phyloP scores from a whole-genome alignment of 73 alveolate species.

The Stentor roeselii region DNA sequence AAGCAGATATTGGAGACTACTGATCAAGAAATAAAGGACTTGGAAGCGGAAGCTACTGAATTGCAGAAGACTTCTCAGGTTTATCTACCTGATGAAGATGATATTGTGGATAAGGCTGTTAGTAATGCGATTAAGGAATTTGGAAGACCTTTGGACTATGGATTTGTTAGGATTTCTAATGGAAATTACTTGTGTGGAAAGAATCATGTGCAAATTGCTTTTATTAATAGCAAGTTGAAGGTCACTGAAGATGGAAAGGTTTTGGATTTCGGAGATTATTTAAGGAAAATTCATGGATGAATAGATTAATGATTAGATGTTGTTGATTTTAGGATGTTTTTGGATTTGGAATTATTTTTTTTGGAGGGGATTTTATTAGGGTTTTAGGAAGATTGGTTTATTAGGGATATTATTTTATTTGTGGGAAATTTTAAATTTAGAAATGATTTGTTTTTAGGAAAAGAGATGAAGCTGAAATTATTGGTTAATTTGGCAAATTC shows the following conservation, averaged over 20 bases:
- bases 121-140: neutral
- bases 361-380: no score
- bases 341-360: no score
- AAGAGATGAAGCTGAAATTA: no score
- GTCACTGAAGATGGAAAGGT: neutral
- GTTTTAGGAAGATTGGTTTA: no score
- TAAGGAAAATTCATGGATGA: neutral
- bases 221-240: neutral
- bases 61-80: neutral
- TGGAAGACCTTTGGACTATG: neutral
- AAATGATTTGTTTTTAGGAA: no score
- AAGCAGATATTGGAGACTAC: constrained; percentile 16
- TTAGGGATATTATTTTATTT: no score
- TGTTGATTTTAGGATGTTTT: no score
- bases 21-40: neutral
- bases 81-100: neutral
- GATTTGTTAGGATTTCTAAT: neutral
- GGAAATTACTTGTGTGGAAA: neutral
- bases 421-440: no score
- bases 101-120: constrained; percentile 1
- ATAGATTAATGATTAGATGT: no score
- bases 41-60: neutral
- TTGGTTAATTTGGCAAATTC: no score
- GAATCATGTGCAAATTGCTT: neutral
- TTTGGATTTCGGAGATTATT: neutral